Evolutionary conservation across 2,329 filamentous ascomycete genomes (phyloP).

Genomic region (Claviceps africana): DNA sequence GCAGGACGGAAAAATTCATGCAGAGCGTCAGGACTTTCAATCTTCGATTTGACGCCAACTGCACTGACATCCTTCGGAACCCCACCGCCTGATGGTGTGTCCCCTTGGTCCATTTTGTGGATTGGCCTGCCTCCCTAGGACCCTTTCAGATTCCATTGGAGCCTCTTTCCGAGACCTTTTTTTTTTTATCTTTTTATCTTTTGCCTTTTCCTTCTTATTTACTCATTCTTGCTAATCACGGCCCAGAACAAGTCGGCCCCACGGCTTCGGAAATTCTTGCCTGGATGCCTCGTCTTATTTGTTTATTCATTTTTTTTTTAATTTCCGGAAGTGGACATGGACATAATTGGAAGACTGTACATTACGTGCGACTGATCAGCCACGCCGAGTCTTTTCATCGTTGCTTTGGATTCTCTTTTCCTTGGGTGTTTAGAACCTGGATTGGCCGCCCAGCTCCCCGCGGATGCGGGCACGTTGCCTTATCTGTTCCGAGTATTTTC

Average conservation of each 20-base stretch:
- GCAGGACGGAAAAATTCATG: constrained; percentile 89
- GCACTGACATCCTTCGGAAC: constrained; percentile 66
- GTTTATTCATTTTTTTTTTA: neutral
- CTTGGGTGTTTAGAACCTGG: neutral
- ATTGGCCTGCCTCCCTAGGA: neutral
- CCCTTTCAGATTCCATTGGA: neutral
- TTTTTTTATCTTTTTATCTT: neutral
- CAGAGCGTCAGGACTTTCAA: constrained; percentile 76
- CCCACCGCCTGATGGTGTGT: constrained; percentile 35
- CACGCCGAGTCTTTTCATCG: constrained; percentile 7
- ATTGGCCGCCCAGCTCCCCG: neutral
- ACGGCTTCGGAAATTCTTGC: neutral
- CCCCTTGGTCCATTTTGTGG: neutral
- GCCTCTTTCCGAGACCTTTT: too few relatives aligned
- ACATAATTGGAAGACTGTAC: constrained; percentile 4
- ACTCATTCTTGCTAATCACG: neutral
- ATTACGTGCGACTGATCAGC: constrained; percentile 2
- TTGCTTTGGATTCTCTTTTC: neutral
- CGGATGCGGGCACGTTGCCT: neutral
- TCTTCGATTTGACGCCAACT: constrained; percentile 90
- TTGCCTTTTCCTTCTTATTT: neutral
- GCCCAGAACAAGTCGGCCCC: neutral
- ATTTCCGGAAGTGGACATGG: constrained; percentile 4
- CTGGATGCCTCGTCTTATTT: neutral
- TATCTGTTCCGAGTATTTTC: neutral